Evolutionary conservation across 768 basidiomycete species (phyloP), one percentile per base, ranked within the genome.

Genomic region (Wakefieldia striispora): DNA sequence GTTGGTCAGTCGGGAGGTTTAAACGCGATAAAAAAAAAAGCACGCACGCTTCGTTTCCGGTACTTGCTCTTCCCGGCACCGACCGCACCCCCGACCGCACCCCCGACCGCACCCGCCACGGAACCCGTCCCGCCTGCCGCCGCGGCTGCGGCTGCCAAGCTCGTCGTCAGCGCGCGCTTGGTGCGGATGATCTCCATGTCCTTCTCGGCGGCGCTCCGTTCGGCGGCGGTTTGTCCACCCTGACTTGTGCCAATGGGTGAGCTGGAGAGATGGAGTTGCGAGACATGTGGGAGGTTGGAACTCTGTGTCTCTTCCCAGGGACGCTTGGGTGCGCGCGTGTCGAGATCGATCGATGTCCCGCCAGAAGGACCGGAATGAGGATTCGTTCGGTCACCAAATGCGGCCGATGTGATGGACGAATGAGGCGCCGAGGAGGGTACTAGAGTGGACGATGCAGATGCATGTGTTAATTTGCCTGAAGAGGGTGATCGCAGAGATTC

Each of bases 131-230:
- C 70, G 23, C 66, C 69, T 3, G 56, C 61, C 0, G 73, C 62
- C 17, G 73, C 66, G 0, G 75, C 75, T n/a, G 70, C 71, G 1
- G 73, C 78, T 1, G 73, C 79, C n/a, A 80, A 78, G 11, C 81
- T 76, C 39, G 82, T 82, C 43, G 82, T 84, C 17, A 78, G 68
- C n/a, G 86, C 86, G 17, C 88, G 81, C 67, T 91, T 91, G 24
- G 78, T 84, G 8, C 88, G 81, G 53, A 91, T 91, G 51, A 88
- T 75, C 54, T 88, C 86, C 88, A 91, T 91, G 60, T 91, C 88
- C 51, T 85, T 80, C 66, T 91, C 87, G 7, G 88, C 88, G 1
- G 83, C 84, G 3, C 82, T 72, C 55, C 82, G 81, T 23, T 68
- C 70, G 46, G 78, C 72, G 20, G 68, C 66, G 7, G 65, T 65